A percentile compares a stretch with the other conserved stretches of the same genome.
These are phyloP conservation scores for Colletotrichum viniferum DNA, from an alignment of 2,329 filamentous ascomycete species.

Conservation along the genomic window DNA sequence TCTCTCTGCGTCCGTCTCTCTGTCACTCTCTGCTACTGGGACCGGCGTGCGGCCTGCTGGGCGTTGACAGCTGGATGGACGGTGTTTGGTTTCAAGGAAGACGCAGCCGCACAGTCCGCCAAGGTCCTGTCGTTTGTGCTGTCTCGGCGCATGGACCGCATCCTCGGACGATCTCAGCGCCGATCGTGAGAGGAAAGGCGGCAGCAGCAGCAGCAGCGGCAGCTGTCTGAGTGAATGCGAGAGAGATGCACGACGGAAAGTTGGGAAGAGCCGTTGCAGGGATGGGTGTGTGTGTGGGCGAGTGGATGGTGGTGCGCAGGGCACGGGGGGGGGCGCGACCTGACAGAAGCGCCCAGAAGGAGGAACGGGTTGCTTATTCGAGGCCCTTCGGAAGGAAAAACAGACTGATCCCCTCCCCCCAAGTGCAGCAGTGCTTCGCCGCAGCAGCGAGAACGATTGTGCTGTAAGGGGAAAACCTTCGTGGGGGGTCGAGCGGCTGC, in stretches of 20 bases:
- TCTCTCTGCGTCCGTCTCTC: neutral
- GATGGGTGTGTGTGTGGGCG: too few species aligned
- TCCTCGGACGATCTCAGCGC: conserved; percentile 20
- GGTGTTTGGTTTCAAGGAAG: conserved; percentile 19
- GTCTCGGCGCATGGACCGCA: conserved; percentile 16
- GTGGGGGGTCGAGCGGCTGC: neutral
- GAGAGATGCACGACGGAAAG: neutral
- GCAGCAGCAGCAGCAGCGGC: neutral
- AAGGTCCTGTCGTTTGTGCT: neutral
- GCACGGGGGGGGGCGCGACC: neutral
- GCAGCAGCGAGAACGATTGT: neutral
- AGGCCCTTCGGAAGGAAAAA: neutral
- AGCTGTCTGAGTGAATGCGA: neutral
- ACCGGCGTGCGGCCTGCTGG: neutral
- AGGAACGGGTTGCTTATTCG: neutral
- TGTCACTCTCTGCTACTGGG: neutral
- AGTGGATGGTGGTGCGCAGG: neutral
- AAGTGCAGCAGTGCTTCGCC: neutral
- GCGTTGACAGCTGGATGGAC: conserved; percentile 10
- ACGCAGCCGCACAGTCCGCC: conserved; percentile 11
- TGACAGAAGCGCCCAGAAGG: neutral
- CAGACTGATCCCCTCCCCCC: neutral
- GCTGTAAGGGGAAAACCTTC: conserved; percentile 5
- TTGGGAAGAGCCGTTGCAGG: neutral
- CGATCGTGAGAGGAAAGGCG: neutral